A percentile compares a stretch with the other conserved stretches of the same genome.
Evolutionary conservation across 2,329 filamentous ascomycete species (phyloP).

Genomic region (Penicillium thymicola): DNA sequence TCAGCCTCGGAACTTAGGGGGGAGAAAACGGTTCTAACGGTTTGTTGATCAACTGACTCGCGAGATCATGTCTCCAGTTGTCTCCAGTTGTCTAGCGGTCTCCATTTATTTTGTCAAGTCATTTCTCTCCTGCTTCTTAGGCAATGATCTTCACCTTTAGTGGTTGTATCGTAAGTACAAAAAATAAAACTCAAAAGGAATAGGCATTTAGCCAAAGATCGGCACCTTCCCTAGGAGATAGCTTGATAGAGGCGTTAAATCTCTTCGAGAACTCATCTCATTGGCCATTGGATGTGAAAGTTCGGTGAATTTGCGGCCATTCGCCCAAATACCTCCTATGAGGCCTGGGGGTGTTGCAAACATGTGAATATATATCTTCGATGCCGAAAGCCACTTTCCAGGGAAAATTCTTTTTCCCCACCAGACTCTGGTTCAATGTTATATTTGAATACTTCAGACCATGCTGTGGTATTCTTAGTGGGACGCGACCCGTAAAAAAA

Average conservation of each 20-base stretch:
- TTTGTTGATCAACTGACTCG: constrained; percentile 5
- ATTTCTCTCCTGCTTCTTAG: background rate
- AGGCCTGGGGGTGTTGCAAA: background rate
- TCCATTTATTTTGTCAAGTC: background rate
- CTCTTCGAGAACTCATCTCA: background rate
- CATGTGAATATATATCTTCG: constrained; percentile 9
- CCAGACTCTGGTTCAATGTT: background rate
- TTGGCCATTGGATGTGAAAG: background rate
- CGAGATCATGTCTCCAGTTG: constrained; percentile 8
- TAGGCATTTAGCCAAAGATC: background rate
- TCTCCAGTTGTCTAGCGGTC: background rate
- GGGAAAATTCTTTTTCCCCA: background rate
- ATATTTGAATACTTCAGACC: background rate
- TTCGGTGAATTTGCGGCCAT: background rate
- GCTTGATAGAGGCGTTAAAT: background rate
- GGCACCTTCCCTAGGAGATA: background rate
- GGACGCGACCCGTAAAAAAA: background rate
- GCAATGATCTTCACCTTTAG: background rate
- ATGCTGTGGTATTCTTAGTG: background rate
- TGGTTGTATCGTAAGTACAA: background rate
- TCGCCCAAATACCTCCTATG: background rate
- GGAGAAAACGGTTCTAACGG: constrained; percentile 24
- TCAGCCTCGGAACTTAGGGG: constrained; percentile 13
- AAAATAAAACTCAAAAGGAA: background rate
- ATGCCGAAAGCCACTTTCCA: constrained; percentile 3